Evolutionary conservation across 2,329 filamentous ascomycete genomes (phyloP).

Genomic region (Ceratocystis papillata): DNA sequence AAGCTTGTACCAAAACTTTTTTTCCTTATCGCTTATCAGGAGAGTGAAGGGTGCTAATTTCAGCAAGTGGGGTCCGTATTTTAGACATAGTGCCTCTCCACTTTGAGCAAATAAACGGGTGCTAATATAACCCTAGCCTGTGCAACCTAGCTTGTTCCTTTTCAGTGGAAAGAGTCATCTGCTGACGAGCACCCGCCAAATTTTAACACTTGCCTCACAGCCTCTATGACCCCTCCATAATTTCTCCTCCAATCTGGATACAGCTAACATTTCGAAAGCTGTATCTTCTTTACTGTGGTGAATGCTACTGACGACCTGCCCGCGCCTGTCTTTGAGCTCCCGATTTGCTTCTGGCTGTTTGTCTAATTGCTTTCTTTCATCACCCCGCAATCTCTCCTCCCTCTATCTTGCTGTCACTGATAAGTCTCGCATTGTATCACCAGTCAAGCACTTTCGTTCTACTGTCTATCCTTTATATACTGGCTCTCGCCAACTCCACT

Average conservation of each 20-base stretch:
- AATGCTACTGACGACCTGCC: conserved; percentile 16
- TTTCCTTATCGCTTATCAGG: conserved; percentile 22
- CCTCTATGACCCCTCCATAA: conserved; percentile 1
- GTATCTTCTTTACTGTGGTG: conserved; percentile 14
- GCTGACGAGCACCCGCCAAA: conserved; percentile 11
- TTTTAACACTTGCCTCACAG: conserved; percentile 15
- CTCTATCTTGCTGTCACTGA: conserved; percentile 1
- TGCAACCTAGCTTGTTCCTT: conserved; percentile 1
- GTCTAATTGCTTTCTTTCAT: neutral
- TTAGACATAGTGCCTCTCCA: neutral
- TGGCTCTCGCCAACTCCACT: neutral
- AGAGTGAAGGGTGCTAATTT: neutral
- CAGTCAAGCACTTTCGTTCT: conserved; percentile 2
- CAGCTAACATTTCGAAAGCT: conserved; percentile 18
- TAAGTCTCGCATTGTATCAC: conserved; percentile 3
- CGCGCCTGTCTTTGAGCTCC: conserved; percentile 10
- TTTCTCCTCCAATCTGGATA: conserved; percentile 5
- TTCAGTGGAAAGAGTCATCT: conserved; percentile 10
- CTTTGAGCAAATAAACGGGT: neutral
- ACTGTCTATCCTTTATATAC: neutral
- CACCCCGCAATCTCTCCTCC: conserved; percentile 10
- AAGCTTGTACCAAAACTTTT: conserved; percentile 20
- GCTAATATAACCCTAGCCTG: conserved; percentile 13
- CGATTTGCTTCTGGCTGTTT: neutral
- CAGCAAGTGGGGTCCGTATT: neutral